A percentile compares a stretch with the other conserved stretches of the same genome.
phyloP scores from a whole-genome alignment of 805 yeast species.

The Cyberlindnera mycetangii region DNA sequence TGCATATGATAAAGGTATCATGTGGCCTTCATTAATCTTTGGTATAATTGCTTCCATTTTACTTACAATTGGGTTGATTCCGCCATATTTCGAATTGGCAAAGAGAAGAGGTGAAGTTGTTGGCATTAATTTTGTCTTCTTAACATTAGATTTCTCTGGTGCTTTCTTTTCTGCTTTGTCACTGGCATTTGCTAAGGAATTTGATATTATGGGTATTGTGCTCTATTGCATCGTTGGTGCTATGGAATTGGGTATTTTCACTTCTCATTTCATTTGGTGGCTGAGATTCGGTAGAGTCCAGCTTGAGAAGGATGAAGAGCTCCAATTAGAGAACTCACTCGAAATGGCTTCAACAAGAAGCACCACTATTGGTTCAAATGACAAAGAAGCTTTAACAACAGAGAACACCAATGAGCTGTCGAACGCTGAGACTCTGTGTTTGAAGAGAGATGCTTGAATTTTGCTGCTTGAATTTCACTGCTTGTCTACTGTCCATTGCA shows the following conservation, averaged over 20 bases:
- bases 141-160: constrained; percentile 74
- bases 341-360: background rate
- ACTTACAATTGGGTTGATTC: constrained; percentile 74
- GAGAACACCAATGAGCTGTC: constrained; percentile 1
- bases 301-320: constrained; percentile 9
- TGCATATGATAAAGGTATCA: constrained; percentile 44
- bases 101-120: constrained; percentile 81
- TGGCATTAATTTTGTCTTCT: constrained; percentile 82
- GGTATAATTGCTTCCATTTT: constrained; percentile 79
- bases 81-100: constrained; percentile 83
- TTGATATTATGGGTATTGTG: constrained; percentile 78
- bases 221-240: constrained; percentile 71
- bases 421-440: background rate
- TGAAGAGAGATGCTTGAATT: too few species aligned
- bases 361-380: background rate
- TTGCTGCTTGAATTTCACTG: too few species aligned
- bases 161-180: constrained; percentile 75
- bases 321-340: background rate
- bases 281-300: constrained; percentile 38
- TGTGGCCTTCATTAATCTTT: constrained; percentile 78
- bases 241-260: constrained; percentile 74
- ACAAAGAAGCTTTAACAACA: background rate
- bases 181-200: constrained; percentile 56
- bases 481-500: too few species aligned
- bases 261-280: constrained; percentile 71